Conservation (phyloP, 1,284 basidiomycete species). For the Retiboletus flavoniger region DNA sequence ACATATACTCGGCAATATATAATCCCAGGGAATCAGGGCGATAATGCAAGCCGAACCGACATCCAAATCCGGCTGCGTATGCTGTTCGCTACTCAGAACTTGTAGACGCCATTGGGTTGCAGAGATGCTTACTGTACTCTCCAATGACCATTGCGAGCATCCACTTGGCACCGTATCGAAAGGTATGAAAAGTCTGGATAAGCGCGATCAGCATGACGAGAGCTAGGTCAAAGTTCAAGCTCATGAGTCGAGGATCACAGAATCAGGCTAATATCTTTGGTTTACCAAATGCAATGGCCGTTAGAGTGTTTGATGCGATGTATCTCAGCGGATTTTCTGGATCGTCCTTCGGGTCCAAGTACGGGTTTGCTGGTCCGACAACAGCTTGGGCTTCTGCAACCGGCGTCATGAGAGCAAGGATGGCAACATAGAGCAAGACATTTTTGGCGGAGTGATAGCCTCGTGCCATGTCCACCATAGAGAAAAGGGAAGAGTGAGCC, state of each 20-base stretch:
- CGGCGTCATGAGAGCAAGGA: neutral
- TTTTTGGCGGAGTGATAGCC: neutral
- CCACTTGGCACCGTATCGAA: conserved; percentile 53
- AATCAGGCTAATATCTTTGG: neutral
- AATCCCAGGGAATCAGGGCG: conserved; percentile 43
- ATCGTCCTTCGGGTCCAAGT: conserved; percentile 53
- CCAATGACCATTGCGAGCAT: conserved; percentile 70
- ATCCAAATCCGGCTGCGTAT: conserved; percentile 52
- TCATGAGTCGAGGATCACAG: neutral
- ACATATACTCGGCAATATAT: conserved; percentile 61
- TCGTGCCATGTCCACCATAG: conserved; percentile 1
- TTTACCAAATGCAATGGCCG: conserved; percentile 53
- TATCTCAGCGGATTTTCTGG: conserved; percentile 58
- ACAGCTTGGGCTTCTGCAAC: conserved; percentile 1
- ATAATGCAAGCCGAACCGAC: conserved; percentile 34
- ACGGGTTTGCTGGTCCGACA: conserved; percentile 36
- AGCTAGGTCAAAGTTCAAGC: conserved; percentile 7
- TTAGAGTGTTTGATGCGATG: conserved; percentile 57
- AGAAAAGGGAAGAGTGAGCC: neutral
- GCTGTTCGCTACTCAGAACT: conserved; percentile 35
- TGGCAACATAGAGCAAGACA: neutral
- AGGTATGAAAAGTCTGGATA: conserved; percentile 47
- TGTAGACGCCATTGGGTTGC: neutral
- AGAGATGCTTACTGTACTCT: conserved; percentile 45
- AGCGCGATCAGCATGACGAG: conserved; percentile 51